These are phyloP conservation scores for Tylopilus orsonianus DNA, from an alignment of 1,284 basidiomycete genomes.

Conservation along the genomic window DNA sequence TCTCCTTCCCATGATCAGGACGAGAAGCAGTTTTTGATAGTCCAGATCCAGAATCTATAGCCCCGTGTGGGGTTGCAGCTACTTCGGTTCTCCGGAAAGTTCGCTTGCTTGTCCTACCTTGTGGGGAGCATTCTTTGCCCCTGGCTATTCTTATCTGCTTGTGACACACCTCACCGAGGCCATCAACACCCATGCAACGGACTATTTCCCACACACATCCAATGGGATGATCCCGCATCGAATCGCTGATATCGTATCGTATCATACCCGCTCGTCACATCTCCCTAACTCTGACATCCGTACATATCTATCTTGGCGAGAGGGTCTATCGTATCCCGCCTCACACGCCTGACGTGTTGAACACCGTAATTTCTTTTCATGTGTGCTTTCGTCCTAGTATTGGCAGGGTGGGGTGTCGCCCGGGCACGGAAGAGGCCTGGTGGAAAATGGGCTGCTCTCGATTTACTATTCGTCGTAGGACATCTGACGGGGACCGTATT, in stretches of 20 bases:
- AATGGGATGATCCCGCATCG: slow-evolving; percentile 2
- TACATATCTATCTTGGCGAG: slow-evolving; percentile 9
- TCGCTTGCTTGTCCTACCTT: neutral
- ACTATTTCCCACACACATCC: slow-evolving; percentile 1
- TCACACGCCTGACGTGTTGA: neutral
- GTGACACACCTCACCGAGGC: slow-evolving; percentile 4
- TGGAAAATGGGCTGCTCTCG: too few species aligned
- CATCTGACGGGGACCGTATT: too few species aligned
- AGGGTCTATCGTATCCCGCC: neutral
- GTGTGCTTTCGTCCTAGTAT: neutral
- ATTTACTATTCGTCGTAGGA: too few species aligned
- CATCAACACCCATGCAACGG: slow-evolving; percentile 4
- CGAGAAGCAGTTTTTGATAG: slow-evolving; percentile 95
- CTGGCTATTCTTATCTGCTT: slow-evolving; percentile 11
- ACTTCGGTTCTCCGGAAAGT: neutral
- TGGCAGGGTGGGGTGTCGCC: too few species aligned
- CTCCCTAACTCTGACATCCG: slow-evolving; percentile 5
- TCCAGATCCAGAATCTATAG: slow-evolving; percentile 81
- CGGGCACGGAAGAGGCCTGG: too few species aligned
- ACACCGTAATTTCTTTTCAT: neutral
- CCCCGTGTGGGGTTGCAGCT: neutral
- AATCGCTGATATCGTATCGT: slow-evolving; percentile 10
- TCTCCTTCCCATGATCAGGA: slow-evolving; percentile 49
- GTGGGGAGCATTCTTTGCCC: neutral
- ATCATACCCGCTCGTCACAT: slow-evolving; percentile 11